A percentile compares a stretch with the other conserved stretches of the same genome.
Conservation (phyloP, 2,329 filamentous ascomycete genomes). For the Zalaria obscura region DNA sequence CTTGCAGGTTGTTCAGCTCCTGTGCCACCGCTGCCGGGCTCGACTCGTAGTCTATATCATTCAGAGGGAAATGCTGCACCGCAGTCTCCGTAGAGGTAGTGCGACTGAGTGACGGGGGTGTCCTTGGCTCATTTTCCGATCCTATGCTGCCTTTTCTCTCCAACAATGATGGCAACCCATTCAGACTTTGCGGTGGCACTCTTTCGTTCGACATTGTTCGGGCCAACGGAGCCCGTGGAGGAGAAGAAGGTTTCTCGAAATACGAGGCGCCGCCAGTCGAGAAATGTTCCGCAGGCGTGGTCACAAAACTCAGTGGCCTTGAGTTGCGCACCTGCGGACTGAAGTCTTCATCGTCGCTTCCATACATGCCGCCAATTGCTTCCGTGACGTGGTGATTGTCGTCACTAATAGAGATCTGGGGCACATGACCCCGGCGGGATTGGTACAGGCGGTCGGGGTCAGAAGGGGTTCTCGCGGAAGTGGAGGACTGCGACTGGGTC, state of each 20-base stretch:
- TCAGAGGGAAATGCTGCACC: constrained; percentile 46
- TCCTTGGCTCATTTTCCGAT: constrained; percentile 9
- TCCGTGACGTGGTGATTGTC: constrained; percentile 90
- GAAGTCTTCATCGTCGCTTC: constrained; percentile 35
- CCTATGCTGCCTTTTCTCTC: constrained; percentile 6
- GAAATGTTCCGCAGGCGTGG: constrained; percentile 37
- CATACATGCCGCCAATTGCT: constrained; percentile 82
- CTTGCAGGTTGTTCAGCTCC: constrained; percentile 83
- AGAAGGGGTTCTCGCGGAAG: not conserved
- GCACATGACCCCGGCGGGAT: constrained; percentile 41
- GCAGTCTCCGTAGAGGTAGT: constrained; percentile 20
- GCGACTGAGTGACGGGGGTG: constrained; percentile 24
- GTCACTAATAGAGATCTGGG: constrained; percentile 63
- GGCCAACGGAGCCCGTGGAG: constrained; percentile 13
- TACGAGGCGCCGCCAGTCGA: constrained; percentile 13
- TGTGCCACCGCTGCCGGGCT: constrained; percentile 80
- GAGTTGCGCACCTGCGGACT: constrained; percentile 33
- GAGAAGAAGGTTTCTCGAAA: constrained; percentile 11
- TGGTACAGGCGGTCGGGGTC: constrained; percentile 23
- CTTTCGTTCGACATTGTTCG: constrained; percentile 21
- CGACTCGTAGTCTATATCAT: constrained; percentile 79
- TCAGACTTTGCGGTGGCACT: constrained; percentile 8
- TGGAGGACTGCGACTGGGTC: not conserved
- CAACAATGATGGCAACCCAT: constrained; percentile 1
- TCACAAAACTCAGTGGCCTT: constrained; percentile 64